Percentiles rank a stretch among this genome's conserved stretches.
Conservation (phyloP, 257 asterid genomes). For the Ligustrum vulgare region DNA sequence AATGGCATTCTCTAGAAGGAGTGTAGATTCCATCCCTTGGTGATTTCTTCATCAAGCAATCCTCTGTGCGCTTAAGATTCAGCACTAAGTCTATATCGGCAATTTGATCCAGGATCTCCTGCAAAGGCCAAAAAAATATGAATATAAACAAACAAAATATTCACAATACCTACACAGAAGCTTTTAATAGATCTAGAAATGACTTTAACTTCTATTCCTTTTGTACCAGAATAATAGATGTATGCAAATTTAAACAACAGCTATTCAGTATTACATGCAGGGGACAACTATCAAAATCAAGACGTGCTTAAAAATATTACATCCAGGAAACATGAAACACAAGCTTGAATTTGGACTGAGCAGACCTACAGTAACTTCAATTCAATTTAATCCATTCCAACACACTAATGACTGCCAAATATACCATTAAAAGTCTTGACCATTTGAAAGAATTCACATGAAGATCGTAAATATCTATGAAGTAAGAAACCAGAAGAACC, state of each 20-base stretch:
- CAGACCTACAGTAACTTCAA: no score
- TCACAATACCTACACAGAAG: not conserved
- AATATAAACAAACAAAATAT: not conserved
- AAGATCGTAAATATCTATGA: no score
- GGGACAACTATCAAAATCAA: not conserved
- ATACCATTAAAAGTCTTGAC: not conserved
- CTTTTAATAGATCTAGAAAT: not conserved
- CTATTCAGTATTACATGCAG: not conserved
- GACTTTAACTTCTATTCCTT: not conserved
- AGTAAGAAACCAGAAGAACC: no score
- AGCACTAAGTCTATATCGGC: constrained; percentile 80
- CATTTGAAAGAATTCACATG: not conserved
- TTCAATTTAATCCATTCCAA: no score
- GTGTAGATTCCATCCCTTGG: constrained; percentile 38
- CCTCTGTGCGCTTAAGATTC: constrained; percentile 71
- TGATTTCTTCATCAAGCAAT: constrained; percentile 36
- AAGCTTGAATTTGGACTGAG: no score
- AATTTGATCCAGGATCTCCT: constrained; percentile 83
- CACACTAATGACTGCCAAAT: no score
- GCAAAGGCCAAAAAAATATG: constrained; percentile 18
- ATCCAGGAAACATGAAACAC: no score
- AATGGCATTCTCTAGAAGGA: constrained; percentile 38
- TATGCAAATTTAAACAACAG: not conserved
- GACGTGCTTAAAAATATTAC: no score
- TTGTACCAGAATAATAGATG: not conserved